Conservation (phyloP, 2,329 filamentous ascomycete species). For the Magnaporthiopsis rhizophila region DNA sequence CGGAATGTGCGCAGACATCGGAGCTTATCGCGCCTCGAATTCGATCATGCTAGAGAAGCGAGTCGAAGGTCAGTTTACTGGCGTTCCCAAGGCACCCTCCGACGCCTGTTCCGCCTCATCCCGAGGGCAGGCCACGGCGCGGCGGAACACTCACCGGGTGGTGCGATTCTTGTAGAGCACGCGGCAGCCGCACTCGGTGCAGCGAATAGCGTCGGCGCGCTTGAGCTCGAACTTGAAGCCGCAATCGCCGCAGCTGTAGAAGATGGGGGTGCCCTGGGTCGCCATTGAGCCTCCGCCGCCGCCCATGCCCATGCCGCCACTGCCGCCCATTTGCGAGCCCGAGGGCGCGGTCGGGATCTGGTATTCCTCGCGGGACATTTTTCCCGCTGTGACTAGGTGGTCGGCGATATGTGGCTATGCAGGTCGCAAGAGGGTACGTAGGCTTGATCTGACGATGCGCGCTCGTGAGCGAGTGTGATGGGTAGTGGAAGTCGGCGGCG, state of each 20-base stretch:
- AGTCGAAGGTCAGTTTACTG: conserved; percentile 8
- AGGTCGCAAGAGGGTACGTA: background rate
- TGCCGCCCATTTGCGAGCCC: conserved; percentile 31
- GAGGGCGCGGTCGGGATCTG: conserved; percentile 55
- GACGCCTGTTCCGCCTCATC: background rate
- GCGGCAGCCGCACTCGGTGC: conserved; percentile 88
- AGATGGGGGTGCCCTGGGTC: conserved; percentile 44
- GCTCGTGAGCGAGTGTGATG: background rate
- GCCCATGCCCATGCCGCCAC: conserved; percentile 28
- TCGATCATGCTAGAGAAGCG: conserved; percentile 64
- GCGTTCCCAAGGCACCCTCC: background rate
- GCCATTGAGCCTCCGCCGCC: conserved; percentile 31
- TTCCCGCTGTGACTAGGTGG: background rate
- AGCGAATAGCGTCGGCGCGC: conserved; percentile 73
- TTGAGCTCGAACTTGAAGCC: conserved; percentile 68
- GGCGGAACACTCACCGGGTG: conserved; percentile 63
- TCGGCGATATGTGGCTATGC: background rate
- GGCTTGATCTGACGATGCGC: background rate
- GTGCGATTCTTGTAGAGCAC: conserved; percentile 97
- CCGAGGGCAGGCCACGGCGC: background rate
- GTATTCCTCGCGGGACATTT: conserved; percentile 69
- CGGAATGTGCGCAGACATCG: background rate
- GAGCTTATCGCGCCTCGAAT: conserved; percentile 75
- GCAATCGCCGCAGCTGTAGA: conserved; percentile 79
- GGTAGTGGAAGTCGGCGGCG: background rate